Evolutionary conservation across 2,329 filamentous ascomycete genomes (phyloP).

Genomic region (Blumeriella jaapii): DNA sequence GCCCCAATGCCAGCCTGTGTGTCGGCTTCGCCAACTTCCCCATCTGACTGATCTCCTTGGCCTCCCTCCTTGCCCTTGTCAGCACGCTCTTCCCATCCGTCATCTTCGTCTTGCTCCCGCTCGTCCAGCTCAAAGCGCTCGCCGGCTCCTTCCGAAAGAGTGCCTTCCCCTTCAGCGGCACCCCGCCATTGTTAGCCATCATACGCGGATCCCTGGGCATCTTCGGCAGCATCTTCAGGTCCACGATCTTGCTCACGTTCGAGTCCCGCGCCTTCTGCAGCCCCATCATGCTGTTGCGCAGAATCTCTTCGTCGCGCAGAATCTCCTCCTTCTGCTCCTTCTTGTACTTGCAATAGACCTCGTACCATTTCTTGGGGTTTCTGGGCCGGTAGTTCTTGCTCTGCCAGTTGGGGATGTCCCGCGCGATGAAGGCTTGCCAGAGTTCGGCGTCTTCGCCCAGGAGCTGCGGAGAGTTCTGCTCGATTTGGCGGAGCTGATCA

Average conservation of each 20-base stretch:
- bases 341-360: slow-evolving; percentile 62
- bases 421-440: slow-evolving; percentile 69
- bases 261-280: slow-evolving; percentile 46
- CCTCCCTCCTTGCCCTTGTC: slow-evolving; percentile 44
- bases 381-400: slow-evolving; percentile 52
- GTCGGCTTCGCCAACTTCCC: slow-evolving; percentile 34
- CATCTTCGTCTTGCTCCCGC: slow-evolving; percentile 41
- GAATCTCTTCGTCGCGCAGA: slow-evolving; percentile 42
- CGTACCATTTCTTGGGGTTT: slow-evolving; percentile 62
- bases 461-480: slow-evolving; percentile 67
- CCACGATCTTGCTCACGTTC: slow-evolving; percentile 46
- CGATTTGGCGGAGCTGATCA: slow-evolving; percentile 62
- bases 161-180: slow-evolving; percentile 20
- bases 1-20: slow-evolving; percentile 26
- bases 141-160: slow-evolving; percentile 22
- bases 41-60: slow-evolving; percentile 39
- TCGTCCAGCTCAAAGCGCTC: slow-evolving; percentile 33
- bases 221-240: slow-evolving; percentile 36
- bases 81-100: slow-evolving; percentile 42
- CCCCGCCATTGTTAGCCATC: slow-evolving; percentile 26
- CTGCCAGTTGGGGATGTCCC: slow-evolving; percentile 57
- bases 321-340: slow-evolving; percentile 45
- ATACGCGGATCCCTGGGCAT: slow-evolving; percentile 30
- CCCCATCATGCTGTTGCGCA: slow-evolving; percentile 43
- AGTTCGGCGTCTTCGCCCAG: slow-evolving; percentile 56